phyloP scores from a whole-genome alignment of 2,329 filamentous ascomycete species.

The Monosporascus sp. region DNA sequence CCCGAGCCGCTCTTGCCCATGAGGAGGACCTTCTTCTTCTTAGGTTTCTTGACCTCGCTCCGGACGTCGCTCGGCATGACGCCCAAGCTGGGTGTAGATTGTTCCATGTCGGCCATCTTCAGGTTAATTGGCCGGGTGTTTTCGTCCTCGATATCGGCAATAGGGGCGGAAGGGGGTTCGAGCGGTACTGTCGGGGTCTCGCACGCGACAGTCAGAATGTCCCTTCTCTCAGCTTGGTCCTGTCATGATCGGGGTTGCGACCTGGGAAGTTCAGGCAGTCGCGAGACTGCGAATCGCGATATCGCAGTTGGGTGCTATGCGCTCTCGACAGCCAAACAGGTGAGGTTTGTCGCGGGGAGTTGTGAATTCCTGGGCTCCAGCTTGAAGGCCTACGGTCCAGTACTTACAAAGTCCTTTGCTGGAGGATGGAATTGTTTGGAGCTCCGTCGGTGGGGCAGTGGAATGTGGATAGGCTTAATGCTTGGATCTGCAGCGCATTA shows the following conservation, averaged over 20 bases:
- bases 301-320: not conserved
- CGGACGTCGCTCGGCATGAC: constrained; percentile 29
- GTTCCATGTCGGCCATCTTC: constrained; percentile 22
- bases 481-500: not conserved
- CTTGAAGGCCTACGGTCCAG: too few species aligned
- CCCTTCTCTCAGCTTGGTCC: not conserved
- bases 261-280: not conserved
- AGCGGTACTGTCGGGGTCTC: too few species aligned
- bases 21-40: constrained; percentile 81
- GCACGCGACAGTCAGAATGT: not conserved
- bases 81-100: constrained; percentile 19
- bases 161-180: not conserved
- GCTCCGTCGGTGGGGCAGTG: not conserved
- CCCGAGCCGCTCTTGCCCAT: constrained; percentile 97
- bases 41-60: constrained; percentile 58
- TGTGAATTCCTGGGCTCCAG: too few species aligned
- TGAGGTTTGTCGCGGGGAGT: too few species aligned
- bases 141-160: not conserved
- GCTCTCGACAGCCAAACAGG: too few species aligned
- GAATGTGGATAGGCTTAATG: not conserved
- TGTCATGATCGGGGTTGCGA: not conserved
- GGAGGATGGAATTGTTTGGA: not conserved
- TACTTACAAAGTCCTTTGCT: not conserved
- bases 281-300: not conserved
- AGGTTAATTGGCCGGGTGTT: not conserved